Evolutionary conservation across 257 asterid genomes (phyloP).

Genomic region (Ilex asprella): DNA sequence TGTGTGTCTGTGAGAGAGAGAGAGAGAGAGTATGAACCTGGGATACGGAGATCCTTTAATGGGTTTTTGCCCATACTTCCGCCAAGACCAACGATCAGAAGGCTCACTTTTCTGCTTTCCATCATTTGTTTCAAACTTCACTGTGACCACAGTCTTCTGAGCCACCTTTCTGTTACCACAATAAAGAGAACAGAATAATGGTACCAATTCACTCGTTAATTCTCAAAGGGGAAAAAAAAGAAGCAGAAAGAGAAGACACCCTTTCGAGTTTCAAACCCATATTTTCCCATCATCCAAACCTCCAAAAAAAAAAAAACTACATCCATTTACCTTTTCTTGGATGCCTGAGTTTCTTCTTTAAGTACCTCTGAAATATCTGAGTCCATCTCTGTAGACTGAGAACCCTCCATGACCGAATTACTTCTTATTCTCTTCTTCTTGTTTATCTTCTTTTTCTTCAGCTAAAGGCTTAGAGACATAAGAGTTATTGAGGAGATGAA

Average conservation of each 20-base stretch:
- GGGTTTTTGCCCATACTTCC: conserved; percentile 78
- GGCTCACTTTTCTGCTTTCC: conserved; percentile 50
- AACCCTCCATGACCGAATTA: conserved; percentile 18
- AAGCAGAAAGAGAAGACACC: background rate
- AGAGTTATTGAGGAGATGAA: background rate
- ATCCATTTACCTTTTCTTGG: conserved; percentile 43
- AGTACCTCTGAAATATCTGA: conserved; percentile 12
- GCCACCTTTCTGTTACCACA: conserved; percentile 34
- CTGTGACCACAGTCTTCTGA: conserved; percentile 51
- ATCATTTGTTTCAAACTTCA: conserved; percentile 40
- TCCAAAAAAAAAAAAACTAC: background rate
- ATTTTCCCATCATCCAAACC: background rate
- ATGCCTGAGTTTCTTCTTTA: conserved; percentile 21
- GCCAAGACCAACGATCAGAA: conserved; percentile 67
- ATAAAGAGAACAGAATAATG: background rate
- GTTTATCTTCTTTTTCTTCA: background rate
- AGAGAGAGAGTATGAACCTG: conserved; percentile 28
- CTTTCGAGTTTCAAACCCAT: background rate
- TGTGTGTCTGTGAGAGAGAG: background rate
- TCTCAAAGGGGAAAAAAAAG: too few relatives aligned
- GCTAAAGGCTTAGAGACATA: conserved; percentile 1
- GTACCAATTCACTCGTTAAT: background rate
- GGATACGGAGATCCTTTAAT: conserved; percentile 75
- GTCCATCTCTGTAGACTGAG: conserved; percentile 14
- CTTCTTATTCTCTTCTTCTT: background rate